Evolutionary conservation across 208 protist species (phyloP).

Genomic region (Trypanosoma cruzi): DNA sequence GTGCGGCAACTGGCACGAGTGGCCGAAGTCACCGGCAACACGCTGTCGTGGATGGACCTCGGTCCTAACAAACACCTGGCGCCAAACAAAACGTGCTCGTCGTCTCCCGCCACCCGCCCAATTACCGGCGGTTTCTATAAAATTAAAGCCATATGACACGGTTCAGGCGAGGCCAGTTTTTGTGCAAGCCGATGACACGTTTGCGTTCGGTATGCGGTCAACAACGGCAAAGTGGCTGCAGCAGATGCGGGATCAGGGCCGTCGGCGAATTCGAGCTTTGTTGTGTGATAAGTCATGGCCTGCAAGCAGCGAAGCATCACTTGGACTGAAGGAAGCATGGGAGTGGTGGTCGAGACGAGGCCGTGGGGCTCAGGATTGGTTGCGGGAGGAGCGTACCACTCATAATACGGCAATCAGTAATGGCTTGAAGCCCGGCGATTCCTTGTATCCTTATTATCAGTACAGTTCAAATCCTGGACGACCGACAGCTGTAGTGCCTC

Average conservation of each 20-base stretch:
- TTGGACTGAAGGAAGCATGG: slow-evolving; percentile 62
- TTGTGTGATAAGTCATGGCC: slow-evolving; percentile 33
- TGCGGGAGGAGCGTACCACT: slow-evolving; percentile 68
- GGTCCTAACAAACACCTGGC: slow-evolving; percentile 72
- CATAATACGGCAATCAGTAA: neutral
- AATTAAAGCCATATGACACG: slow-evolving; percentile 70
- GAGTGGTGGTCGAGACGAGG: slow-evolving; percentile 70
- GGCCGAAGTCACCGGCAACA: slow-evolving; percentile 34
- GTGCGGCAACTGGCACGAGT: slow-evolving; percentile 57
- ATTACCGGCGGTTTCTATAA: slow-evolving; percentile 59
- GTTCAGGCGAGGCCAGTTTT: slow-evolving; percentile 55
- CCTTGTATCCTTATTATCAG: slow-evolving; percentile 34
- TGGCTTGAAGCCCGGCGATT: neutral
- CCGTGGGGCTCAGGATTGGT: slow-evolving; percentile 50
- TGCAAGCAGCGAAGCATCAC: slow-evolving; percentile 14
- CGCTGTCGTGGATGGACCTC: slow-evolving; percentile 86
- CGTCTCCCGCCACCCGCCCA: slow-evolving; percentile 72
- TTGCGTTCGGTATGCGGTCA: slow-evolving; percentile 58
- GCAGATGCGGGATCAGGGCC: slow-evolving; percentile 51
- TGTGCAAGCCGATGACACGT: slow-evolving; percentile 49
- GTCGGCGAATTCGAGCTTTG: slow-evolving; percentile 31
- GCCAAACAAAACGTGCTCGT: slow-evolving; percentile 61
- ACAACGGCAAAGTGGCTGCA: slow-evolving; percentile 76
- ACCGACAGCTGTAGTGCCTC: slow-evolving; percentile 25
- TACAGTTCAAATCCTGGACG: slow-evolving; percentile 33